A percentile compares a stretch with the other conserved stretches of the same genome.
Conservation (phyloP, 306 rosid genomes). For the Prinsepia uniflora region DNA sequence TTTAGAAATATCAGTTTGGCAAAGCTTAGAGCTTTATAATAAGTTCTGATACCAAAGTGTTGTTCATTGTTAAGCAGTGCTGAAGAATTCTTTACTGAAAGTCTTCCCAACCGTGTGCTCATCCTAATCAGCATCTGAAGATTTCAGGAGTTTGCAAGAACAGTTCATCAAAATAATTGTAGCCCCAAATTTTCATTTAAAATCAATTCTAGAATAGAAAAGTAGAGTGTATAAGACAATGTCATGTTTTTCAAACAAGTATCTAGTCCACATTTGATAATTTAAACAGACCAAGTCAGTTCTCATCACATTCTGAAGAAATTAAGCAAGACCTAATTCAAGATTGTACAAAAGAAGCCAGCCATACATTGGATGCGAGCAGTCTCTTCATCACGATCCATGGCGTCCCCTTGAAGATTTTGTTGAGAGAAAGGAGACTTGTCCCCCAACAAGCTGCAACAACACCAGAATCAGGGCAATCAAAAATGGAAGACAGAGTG, state of each 20-base stretch:
- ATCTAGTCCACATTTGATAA: background rate
- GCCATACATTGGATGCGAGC: slow-evolving; percentile 73
- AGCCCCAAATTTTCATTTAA: background rate
- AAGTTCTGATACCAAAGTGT: background rate
- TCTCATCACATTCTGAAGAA: slow-evolving; percentile 5
- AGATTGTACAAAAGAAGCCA: background rate
- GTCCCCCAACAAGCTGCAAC: slow-evolving; percentile 68
- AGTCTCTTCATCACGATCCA: slow-evolving; percentile 88
- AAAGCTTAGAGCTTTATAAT: background rate
- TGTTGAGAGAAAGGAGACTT: slow-evolving; percentile 88
- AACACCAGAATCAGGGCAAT: background rate
- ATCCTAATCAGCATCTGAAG: background rate
- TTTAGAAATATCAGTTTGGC: background rate
- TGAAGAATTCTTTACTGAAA: background rate
- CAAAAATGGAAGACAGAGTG: background rate
- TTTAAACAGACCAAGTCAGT: background rate
- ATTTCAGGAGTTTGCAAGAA: background rate
- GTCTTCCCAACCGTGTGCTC: background rate
- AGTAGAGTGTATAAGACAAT: background rate
- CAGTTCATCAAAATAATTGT: background rate
- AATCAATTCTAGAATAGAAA: background rate
- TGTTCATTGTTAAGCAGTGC: background rate
- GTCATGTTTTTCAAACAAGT: background rate
- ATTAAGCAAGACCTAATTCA: background rate
- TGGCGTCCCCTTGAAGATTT: slow-evolving; percentile 68